Conservation (phyloP, 2,329 filamentous ascomycete species). For the Sporothrix globosa region DNA sequence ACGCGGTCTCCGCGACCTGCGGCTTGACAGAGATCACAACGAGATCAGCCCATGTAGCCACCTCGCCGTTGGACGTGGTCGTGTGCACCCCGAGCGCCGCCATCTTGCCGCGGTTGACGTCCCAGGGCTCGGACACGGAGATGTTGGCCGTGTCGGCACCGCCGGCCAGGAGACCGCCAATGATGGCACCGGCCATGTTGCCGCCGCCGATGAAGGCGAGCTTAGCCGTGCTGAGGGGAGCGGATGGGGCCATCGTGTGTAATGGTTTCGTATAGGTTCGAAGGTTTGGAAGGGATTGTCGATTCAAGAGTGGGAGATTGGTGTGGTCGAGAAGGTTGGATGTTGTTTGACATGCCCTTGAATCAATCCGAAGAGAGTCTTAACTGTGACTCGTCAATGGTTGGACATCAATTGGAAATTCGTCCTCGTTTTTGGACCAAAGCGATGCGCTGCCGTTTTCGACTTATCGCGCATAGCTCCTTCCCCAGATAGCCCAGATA, state of each 20-base stretch:
- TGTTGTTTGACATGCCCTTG: neutral
- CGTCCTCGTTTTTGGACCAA: slow-evolving; percentile 10
- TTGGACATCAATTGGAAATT: slow-evolving; percentile 5
- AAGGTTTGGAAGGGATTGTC: neutral
- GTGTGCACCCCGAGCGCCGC: slow-evolving; percentile 51
- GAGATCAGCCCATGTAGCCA: slow-evolving; percentile 50
- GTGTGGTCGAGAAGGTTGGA: neutral
- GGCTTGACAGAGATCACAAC: slow-evolving; percentile 57
- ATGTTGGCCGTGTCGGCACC: slow-evolving; percentile 51
- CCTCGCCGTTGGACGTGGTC: slow-evolving; percentile 53
- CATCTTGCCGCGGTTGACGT: slow-evolving; percentile 57
- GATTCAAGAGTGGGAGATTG: neutral
- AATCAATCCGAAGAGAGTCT: neutral
- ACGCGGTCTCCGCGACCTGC: slow-evolving; percentile 53
- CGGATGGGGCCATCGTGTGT: slow-evolving; percentile 34
- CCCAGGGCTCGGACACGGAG: slow-evolving; percentile 56
- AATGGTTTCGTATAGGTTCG: neutral
- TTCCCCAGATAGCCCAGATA: slow-evolving; percentile 11
- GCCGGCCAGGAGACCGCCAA: slow-evolving; percentile 52
- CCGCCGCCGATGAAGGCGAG: slow-evolving; percentile 51
- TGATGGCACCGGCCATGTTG: slow-evolving; percentile 59
- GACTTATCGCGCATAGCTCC: slow-evolving; percentile 20
- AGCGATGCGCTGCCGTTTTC: neutral
- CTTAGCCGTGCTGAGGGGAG: slow-evolving; percentile 42
- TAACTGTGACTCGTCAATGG: slow-evolving; percentile 7